A percentile compares a stretch with the other conserved stretches of the same genome.
Conservation (phyloP, 1,284 basidiomycete species). For the Trichosporon ovoides region DNA sequence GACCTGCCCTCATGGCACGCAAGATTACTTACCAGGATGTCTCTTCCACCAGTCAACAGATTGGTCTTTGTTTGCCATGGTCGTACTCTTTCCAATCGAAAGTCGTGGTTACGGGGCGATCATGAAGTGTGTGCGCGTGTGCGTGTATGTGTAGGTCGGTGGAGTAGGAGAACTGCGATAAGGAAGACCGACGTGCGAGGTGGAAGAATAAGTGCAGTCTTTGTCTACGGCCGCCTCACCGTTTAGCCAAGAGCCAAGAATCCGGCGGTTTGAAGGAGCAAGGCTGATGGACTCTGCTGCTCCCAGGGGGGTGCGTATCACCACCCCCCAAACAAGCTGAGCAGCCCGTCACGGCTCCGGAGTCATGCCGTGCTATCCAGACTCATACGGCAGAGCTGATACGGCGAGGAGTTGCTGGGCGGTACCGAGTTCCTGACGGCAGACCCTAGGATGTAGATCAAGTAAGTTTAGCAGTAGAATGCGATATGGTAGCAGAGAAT, state of each 20-base stretch:
- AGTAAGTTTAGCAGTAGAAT: neutral
- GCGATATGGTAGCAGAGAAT: neutral
- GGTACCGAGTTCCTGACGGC: neutral
- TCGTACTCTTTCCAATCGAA: neutral
- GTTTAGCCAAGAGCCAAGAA: neutral
- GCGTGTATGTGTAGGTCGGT: too few relatives aligned
- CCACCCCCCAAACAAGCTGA: neutral
- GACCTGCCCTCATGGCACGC: neutral
- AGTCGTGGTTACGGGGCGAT: neutral
- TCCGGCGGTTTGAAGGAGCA: too few relatives aligned
- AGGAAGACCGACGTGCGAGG: too few relatives aligned
- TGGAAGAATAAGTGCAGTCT: too few relatives aligned
- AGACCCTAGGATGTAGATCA: neutral
- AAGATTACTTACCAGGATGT: constrained; percentile 3
- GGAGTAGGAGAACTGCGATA: too few relatives aligned
- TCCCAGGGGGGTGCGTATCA: neutral
- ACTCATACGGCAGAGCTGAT: neutral
- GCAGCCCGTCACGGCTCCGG: neutral
- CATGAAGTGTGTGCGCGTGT: neutral
- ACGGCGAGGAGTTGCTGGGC: neutral
- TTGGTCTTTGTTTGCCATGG: neutral
- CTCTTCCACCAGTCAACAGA: constrained; percentile 5
- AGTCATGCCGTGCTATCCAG: neutral
- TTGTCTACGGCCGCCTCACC: too few relatives aligned
- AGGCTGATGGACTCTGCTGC: neutral